phyloP scores from a whole-genome alignment of 352 stramenopile species.

The Globisporangium emineosum region DNA sequence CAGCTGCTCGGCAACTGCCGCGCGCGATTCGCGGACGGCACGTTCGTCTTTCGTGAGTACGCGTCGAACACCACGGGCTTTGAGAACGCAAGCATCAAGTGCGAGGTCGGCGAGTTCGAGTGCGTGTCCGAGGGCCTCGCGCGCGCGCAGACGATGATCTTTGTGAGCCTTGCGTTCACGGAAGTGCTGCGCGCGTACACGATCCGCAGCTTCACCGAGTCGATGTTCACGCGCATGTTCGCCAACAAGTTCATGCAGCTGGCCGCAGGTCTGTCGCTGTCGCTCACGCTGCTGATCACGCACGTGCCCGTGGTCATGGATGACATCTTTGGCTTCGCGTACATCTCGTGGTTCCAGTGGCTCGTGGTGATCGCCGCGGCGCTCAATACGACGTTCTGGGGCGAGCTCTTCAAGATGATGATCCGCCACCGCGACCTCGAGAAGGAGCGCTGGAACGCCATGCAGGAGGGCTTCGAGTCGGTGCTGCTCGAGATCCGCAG shows the following conservation, averaged over 20 bases:
- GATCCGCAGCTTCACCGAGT: constrained; percentile 66
- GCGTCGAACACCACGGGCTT: constrained; percentile 25
- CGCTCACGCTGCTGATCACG: constrained; percentile 41
- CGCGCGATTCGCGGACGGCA: constrained; percentile 34
- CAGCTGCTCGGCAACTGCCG: constrained; percentile 53
- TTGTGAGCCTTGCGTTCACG: constrained; percentile 62
- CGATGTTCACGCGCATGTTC: constrained; percentile 60
- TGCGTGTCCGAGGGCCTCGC: constrained; percentile 58
- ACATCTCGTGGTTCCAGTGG: constrained; percentile 47
- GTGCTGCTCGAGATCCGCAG: constrained; percentile 64
- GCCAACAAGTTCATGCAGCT: constrained; percentile 65
- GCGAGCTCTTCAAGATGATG: constrained; percentile 39
- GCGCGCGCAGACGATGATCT: constrained; percentile 74
- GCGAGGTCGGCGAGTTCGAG: constrained; percentile 51
- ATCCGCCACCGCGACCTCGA: constrained; percentile 24
- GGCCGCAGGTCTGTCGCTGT: constrained; percentile 48
- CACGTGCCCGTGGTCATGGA: constrained; percentile 40
- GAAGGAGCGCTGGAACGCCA: constrained; percentile 34
- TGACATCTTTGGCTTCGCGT: constrained; percentile 49
- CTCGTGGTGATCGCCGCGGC: constrained; percentile 27
- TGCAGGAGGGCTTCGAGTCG: constrained; percentile 50
- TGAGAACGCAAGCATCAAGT: constrained; percentile 43
- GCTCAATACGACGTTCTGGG: constrained; percentile 33
- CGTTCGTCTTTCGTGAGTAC: constrained; percentile 50
- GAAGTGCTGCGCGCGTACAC: constrained; percentile 78